Evolutionary conservation across 2,329 filamentous ascomycete species (phyloP).

Genomic region (Sordariomycetes sp.): DNA sequence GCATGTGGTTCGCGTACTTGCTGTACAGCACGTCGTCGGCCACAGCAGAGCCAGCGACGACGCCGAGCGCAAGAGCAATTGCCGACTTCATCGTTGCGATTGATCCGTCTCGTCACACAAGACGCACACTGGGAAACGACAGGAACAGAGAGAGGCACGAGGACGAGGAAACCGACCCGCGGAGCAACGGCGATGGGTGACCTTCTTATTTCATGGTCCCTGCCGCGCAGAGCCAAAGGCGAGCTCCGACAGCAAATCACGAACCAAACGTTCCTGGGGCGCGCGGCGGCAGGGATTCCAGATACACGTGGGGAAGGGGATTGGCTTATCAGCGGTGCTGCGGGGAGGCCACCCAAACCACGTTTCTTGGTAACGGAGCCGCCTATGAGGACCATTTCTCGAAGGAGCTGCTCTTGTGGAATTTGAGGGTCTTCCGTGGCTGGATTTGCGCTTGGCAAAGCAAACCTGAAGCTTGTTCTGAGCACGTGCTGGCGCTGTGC

Average conservation of each 20-base stretch:
- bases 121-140: neutral
- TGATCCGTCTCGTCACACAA: neutral
- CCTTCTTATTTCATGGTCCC: neutral
- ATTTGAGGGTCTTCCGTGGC: no score
- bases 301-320: slow-evolving; percentile 7
- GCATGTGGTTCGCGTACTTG: slow-evolving; percentile 22
- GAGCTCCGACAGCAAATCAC: neutral
- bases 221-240: neutral
- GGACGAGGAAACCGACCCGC: neutral
- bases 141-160: neutral
- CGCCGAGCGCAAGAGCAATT: slow-evolving; percentile 14
- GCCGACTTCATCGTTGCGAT: slow-evolving; percentile 9
- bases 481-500: no score
- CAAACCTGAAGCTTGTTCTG: no score
- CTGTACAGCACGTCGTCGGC: slow-evolving; percentile 40
- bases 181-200: neutral
- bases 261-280: neutral
- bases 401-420: no score
- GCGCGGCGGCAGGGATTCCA: neutral
- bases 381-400: no score
- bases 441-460: no score
- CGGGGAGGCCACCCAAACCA: no score
- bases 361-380: no score
- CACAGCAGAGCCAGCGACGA: slow-evolving; percentile 15
- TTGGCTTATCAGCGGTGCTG: no score